Evolutionary conservation across 441 rosid species (phyloP), one percentile per base, ranked within the genome.

Genomic region (Iberis amara): DNA sequence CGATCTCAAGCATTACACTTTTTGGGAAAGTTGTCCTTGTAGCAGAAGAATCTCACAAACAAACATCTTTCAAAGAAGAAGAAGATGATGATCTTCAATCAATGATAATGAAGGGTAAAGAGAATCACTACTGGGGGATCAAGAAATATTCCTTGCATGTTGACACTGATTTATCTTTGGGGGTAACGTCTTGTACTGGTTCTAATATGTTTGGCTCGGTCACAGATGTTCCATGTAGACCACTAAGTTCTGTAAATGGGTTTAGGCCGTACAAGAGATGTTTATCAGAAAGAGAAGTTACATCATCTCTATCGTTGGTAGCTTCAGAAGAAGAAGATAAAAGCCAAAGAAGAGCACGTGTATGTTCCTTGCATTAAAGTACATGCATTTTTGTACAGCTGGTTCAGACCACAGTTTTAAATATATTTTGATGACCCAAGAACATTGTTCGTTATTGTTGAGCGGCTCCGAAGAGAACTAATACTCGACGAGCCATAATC

Each of bases 181-280:
- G 78, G 40, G 59, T 31, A 42, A 68, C 69, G 40, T 79, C 81
- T 9, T 68, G 64, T 47, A 50, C 74, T 0, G 59, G 72, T 43
- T 74, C 82, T 32, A 68, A 69, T 51, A 39, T 35, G 5, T 47
- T 36, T 28, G 70, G 66, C 36, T 68, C 79, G 7, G 72, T 64
- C 4, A 65, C 58, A 39, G 70, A 61, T 53, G 33, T 11, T 32
- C 42, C 57, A 13, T 78, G 61, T 48, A 62, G 67, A 50, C 66
- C 41, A 3, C 59, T 54, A 2, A 77, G 59, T 62, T 75, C 76
- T 32, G 11, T 18, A 1, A 73, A 57, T 56, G 86, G 85, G 32
- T 78, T 76, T 49, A 78, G 74, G 32, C 85, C 87, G 8, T 77
- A 77, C 72, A 85, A 80, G 75, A 77, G 87, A 69, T 82, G 89